Percentiles rank a stretch among this genome's conserved stretches.
Evolutionary conservation across 768 basidiomycete genomes (phyloP).

Genomic region (Phylloporus scabripes): DNA sequence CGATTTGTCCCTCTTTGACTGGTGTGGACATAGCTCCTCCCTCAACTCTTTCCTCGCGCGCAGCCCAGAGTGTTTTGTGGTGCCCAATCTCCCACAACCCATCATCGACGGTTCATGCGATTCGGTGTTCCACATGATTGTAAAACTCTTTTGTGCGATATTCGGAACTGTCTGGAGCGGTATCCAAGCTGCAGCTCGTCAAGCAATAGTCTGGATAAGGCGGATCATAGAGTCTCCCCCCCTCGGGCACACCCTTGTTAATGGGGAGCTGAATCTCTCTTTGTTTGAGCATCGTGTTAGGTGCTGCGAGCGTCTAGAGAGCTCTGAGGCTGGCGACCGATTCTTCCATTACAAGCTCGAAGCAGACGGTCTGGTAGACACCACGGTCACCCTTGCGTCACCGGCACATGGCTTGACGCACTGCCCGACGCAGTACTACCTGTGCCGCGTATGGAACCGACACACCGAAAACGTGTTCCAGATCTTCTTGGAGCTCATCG

Average conservation of each 20-base stretch:
- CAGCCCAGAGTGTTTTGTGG: slow-evolving; percentile 14
- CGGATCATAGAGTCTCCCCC: slow-evolving; percentile 7
- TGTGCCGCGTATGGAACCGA: slow-evolving; percentile 22
- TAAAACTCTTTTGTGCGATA: slow-evolving; percentile 8
- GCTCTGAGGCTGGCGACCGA: neutral
- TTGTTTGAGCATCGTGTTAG: slow-evolving; percentile 20
- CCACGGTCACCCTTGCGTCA: slow-evolving; percentile 6
- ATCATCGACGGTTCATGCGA: slow-evolving; percentile 3
- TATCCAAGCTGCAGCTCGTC: neutral
- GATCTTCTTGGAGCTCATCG: slow-evolving; percentile 14
- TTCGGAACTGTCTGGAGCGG: slow-evolving; percentile 7
- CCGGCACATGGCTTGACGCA: neutral
- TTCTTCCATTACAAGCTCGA: slow-evolving; percentile 11
- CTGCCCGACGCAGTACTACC: slow-evolving; percentile 9
- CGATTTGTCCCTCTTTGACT: slow-evolving; percentile 23
- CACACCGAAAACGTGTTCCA: slow-evolving; percentile 11
- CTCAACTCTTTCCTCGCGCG: slow-evolving; percentile 22
- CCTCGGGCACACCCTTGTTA: slow-evolving; percentile 18
- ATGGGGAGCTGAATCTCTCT: slow-evolving; percentile 20
- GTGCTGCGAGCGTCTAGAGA: slow-evolving; percentile 3
- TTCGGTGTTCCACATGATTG: slow-evolving; percentile 11
- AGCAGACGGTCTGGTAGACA: slow-evolving; percentile 7
- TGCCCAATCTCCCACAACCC: slow-evolving; percentile 1
- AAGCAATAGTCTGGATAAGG: slow-evolving; percentile 2
- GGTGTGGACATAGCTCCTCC: slow-evolving; percentile 17